phyloP scores from a whole-genome alignment of 1,139 yeast genomes.

The Diutina siamensis region DNA sequence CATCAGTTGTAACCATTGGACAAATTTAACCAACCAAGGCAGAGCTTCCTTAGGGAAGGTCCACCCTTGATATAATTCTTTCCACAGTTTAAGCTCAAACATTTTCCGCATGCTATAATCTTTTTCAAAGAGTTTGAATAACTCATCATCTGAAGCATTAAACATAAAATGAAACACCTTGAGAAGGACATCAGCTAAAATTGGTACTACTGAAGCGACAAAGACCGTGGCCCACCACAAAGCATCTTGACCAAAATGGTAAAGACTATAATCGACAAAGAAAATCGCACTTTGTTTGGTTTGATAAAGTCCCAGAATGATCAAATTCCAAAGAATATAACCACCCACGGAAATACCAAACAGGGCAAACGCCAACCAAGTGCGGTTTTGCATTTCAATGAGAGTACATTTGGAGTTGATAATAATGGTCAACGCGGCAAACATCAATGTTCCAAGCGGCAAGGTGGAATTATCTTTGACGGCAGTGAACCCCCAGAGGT shows the following conservation, averaged over 20 bases:
- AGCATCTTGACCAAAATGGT: constrained; percentile 59
- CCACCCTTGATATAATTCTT: constrained; percentile 78
- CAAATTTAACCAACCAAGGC: constrained; percentile 7
- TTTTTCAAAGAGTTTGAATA: constrained; percentile 67
- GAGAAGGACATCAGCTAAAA: constrained; percentile 53
- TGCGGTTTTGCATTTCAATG: constrained; percentile 75
- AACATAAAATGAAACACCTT: constrained; percentile 47
- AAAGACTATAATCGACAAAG: constrained; percentile 60
- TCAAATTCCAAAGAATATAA: constrained; percentile 76
- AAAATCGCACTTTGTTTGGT: constrained; percentile 50
- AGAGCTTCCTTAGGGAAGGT: constrained; percentile 35
- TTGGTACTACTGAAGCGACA: constrained; percentile 42
- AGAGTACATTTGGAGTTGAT: constrained; percentile 73
- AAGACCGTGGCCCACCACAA: constrained; percentile 81
- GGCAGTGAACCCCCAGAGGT: constrained; percentile 59
- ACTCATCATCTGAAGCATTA: constrained; percentile 64
- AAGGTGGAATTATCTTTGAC: constrained; percentile 63
- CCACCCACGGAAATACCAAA: constrained; percentile 72
- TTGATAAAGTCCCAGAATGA: constrained; percentile 60
- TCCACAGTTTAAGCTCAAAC: constrained; percentile 62
- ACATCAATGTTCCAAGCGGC: constrained; percentile 71
- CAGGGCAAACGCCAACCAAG: constrained; percentile 61
- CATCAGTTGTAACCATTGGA: constrained; percentile 8
- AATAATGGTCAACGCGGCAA: constrained; percentile 57
- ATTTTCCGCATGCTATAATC: constrained; percentile 53